These are phyloP conservation scores for Suhomyces guaymorum DNA, from an alignment of 1,139 yeast species.

Conservation along the genomic window DNA sequence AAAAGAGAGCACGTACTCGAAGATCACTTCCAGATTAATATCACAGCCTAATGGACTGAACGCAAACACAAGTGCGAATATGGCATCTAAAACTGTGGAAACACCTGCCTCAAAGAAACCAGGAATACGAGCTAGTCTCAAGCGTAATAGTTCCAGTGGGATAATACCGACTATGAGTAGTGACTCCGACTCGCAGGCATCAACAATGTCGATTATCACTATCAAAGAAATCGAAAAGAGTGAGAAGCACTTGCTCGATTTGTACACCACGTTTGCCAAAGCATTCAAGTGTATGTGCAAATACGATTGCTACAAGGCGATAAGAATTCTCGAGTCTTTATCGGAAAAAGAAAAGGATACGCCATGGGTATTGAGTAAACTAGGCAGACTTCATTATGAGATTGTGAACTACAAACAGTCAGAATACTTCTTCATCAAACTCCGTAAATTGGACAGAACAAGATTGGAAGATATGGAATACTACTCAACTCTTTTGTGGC, in stretches of 20 bases:
- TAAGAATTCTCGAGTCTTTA: conserved; percentile 62
- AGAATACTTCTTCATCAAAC: conserved; percentile 58
- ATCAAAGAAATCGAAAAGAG: conserved; percentile 42
- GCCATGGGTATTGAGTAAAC: conserved; percentile 82
- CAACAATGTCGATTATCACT: conserved; percentile 15
- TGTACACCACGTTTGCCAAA: conserved; percentile 65
- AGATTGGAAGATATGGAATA: conserved; percentile 88
- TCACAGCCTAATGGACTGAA: conserved; percentile 40
- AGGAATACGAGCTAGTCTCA: conserved; percentile 23
- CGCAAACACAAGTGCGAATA: conserved; percentile 1
- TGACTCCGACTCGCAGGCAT: conserved; percentile 4
- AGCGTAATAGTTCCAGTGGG: conserved; percentile 31
- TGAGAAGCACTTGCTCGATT: conserved; percentile 46
- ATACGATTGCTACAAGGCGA: conserved; percentile 81
- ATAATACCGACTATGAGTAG: conserved; percentile 11
- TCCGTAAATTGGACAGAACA: conserved; percentile 75
- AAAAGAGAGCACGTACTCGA: conserved; percentile 40
- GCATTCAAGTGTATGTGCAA: conserved; percentile 63
- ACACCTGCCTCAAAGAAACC: conserved; percentile 17
- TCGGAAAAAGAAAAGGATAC: conserved; percentile 67
- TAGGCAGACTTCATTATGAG: conserved; percentile 85
- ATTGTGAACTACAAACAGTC: conserved; percentile 83
- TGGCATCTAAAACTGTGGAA: conserved; percentile 12
- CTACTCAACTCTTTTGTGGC: conserved; percentile 91
- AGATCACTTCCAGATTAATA: conserved; percentile 54